These are phyloP conservation scores for Curvularia sp. DNA, from an alignment of 2,329 filamentous ascomycete genomes.

Conservation along the genomic window DNA sequence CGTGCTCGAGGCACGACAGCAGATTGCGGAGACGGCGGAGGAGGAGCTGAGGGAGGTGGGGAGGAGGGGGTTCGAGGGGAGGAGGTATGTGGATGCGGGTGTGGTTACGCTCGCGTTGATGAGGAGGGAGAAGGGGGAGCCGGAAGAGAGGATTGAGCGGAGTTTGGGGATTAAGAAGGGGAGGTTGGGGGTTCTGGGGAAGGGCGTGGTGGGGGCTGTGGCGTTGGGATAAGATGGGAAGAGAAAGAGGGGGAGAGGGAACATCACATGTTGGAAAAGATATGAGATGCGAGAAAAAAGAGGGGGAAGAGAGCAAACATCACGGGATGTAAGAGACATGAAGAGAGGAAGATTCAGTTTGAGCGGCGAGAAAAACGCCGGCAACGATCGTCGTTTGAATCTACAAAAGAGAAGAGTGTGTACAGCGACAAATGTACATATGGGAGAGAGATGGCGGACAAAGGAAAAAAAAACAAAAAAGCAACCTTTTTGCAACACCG, in stretches of 20 bases:
- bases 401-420: slow-evolving; percentile 18
- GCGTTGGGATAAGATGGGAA: slow-evolving; percentile 17
- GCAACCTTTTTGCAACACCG: slow-evolving; percentile 12
- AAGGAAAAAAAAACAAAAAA: not conserved
- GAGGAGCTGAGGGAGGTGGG: slow-evolving; percentile 58
- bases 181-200: slow-evolving; percentile 37
- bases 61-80: slow-evolving; percentile 50
- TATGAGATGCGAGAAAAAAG: not conserved
- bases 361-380: slow-evolving; percentile 3
- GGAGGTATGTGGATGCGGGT: slow-evolving; percentile 55
- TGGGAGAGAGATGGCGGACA: slow-evolving; percentile 1
- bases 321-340: not conserved
- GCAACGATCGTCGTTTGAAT: slow-evolving; percentile 21
- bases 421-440: slow-evolving; percentile 23
- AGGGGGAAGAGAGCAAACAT: not conserved
- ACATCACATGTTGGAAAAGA: not conserved
- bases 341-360: not conserved
- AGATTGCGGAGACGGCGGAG: slow-evolving; percentile 61
- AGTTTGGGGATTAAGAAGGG: slow-evolving; percentile 45
- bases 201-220: slow-evolving; percentile 35
- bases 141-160: slow-evolving; percentile 40
- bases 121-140: slow-evolving; percentile 39
- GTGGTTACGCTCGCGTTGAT: slow-evolving; percentile 50
- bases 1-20: slow-evolving; percentile 60
- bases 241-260: not conserved